Conservation (phyloP, 495 filamentous ascomycete genomes). For the Niebla homalea region DNA sequence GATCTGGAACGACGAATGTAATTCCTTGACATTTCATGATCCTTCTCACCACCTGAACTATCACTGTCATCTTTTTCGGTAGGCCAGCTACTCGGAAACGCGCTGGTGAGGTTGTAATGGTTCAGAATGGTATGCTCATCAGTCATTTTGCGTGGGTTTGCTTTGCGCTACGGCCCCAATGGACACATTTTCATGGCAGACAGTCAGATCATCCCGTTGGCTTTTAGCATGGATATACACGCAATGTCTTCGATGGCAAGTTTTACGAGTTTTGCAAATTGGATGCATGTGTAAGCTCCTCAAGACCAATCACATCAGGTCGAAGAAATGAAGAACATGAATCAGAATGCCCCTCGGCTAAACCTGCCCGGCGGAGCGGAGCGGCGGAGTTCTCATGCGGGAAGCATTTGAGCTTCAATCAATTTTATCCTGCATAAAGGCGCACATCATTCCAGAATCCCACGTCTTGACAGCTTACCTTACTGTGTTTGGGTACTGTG, state of each 20-base stretch:
- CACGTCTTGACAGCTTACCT: too few relatives aligned
- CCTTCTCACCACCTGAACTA: conserved; percentile 49
- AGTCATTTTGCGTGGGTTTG: conserved; percentile 36
- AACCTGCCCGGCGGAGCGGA: too few relatives aligned
- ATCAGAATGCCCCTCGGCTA: conserved; percentile 3
- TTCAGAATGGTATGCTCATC: conserved; percentile 64
- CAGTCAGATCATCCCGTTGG: too few relatives aligned
- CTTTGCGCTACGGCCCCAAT: neutral
- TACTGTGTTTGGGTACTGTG: too few relatives aligned
- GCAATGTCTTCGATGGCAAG: too few relatives aligned
- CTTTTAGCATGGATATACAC: too few relatives aligned
- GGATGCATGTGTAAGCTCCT: neutral
- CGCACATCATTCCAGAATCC: too few relatives aligned
- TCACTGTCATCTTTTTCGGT: conserved; percentile 63
- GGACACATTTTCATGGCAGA: neutral
- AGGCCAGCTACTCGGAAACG: conserved; percentile 79
- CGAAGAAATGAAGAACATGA: neutral
- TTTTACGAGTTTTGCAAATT: too few relatives aligned
- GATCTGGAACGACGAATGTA: conserved; percentile 52
- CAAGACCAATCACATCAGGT: neutral
- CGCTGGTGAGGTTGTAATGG: conserved; percentile 73
- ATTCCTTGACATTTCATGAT: conserved; percentile 30
- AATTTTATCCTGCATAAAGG: too few relatives aligned
- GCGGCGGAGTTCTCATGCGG: too few relatives aligned
- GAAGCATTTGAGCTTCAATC: too few relatives aligned